phyloP scores from a whole-genome alignment of 305 asterid species.

The Fraxinus albicans region DNA sequence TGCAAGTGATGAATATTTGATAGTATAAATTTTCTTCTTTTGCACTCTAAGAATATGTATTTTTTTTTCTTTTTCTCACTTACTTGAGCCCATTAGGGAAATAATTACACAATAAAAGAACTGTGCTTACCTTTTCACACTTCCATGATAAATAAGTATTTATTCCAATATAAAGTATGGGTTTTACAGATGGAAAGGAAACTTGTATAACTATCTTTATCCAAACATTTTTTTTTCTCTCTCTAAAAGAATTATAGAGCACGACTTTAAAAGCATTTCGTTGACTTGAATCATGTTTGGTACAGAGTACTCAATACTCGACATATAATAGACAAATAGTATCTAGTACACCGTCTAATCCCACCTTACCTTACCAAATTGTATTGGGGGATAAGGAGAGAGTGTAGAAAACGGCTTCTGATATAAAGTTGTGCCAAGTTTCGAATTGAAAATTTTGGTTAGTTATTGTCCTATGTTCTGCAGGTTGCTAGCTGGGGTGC shows the following conservation, averaged over 20 bases:
- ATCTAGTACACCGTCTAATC: not conserved
- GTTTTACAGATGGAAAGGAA: not conserved
- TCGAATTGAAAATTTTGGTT: not conserved
- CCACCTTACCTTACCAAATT: not conserved
- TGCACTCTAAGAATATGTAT: conserved; percentile 41
- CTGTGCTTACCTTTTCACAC: not conserved
- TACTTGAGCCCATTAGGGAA: not conserved
- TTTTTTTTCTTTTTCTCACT: not conserved
- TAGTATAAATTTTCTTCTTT: conserved; percentile 33
- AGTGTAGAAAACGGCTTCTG: not conserved
- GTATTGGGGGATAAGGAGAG: not conserved
- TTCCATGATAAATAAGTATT: not conserved
- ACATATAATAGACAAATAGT: not conserved
- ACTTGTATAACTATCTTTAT: not conserved
- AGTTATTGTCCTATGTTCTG: not conserved
- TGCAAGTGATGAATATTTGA: not conserved
- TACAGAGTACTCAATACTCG: not conserved
- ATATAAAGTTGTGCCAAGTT: not conserved
- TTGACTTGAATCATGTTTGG: not conserved
- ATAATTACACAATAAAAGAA: not conserved
- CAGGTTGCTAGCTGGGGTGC: conserved; percentile 99
- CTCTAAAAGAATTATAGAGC: not conserved
- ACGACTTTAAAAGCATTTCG: not conserved
- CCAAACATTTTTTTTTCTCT: not conserved
- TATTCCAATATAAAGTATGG: not conserved